Evolutionary conservation across 345 rosid species (phyloP).

Genomic region (Pseudoturritis turrita): DNA sequence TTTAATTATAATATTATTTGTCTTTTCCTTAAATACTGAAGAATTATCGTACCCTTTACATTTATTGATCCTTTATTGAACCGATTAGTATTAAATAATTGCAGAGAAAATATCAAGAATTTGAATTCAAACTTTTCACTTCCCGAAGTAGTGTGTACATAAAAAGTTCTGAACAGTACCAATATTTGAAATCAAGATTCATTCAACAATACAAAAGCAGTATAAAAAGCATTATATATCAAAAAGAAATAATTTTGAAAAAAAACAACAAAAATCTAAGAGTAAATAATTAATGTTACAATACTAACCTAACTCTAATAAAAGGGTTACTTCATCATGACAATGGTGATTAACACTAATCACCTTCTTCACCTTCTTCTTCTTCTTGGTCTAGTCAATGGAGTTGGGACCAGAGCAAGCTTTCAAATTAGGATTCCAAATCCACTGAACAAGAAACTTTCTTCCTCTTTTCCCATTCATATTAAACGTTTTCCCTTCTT

Average conservation of each 20-base stretch:
- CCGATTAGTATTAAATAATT: background rate
- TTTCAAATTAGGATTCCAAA: slow-evolving; percentile 76
- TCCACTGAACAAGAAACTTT: slow-evolving; percentile 82
- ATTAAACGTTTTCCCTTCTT: slow-evolving; percentile 57
- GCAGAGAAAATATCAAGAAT: slow-evolving; percentile 17
- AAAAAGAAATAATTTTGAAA: background rate
- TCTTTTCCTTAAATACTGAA: background rate
- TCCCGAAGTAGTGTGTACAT: background rate
- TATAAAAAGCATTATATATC: background rate
- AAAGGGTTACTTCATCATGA: slow-evolving; percentile 6
- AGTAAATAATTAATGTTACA: slow-evolving; percentile 9
- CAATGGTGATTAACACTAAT: slow-evolving; percentile 3
- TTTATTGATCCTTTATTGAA: slow-evolving; percentile 23
- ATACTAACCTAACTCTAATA: slow-evolving; percentile 9
- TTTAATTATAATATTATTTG: background rate
- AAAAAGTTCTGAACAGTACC: background rate
- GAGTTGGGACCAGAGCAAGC: slow-evolving; percentile 88
- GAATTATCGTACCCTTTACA: slow-evolving; percentile 11
- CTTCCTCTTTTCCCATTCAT: slow-evolving; percentile 71
- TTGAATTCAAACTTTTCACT: slow-evolving; percentile 17
- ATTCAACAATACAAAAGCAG: background rate
- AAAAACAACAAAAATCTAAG: background rate
- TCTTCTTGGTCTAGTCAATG: slow-evolving; percentile 36
- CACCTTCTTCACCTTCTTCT: background rate
- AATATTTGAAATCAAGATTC: slow-evolving; percentile 2